Percentiles rank a stretch among this genome's conserved stretches.
These are phyloP conservation scores for Neospora caninum DNA, from an alignment of 169 alveolate genomes.

Conservation along the genomic window DNA sequence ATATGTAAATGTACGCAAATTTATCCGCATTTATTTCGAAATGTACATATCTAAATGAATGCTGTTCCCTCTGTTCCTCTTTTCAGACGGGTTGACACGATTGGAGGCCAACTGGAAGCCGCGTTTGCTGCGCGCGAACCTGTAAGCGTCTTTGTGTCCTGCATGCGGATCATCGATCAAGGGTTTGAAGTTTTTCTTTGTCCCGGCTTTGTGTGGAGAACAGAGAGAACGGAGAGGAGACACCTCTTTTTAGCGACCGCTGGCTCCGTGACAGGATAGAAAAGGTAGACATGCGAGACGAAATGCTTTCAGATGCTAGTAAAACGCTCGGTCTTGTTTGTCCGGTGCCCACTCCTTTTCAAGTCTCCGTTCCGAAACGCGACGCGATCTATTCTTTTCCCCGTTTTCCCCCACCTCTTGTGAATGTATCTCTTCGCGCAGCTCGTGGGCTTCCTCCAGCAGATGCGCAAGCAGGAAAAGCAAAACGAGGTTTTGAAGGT, in stretches of 20 bases:
- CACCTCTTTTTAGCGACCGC: not conserved
- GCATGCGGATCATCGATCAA: not conserved
- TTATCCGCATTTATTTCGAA: too few species aligned
- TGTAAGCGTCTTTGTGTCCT: not conserved
- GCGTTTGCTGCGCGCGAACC: conserved; percentile 22
- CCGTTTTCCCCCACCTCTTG: not conserved
- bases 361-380: not conserved
- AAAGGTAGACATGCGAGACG: not conserved
- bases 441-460: not conserved
- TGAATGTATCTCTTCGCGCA: not conserved
- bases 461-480: conserved; percentile 15
- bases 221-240: not conserved
- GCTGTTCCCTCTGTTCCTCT: not conserved
- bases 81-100: not conserved
- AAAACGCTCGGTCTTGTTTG: not conserved
- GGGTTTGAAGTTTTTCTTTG: too few species aligned
- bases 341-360: not conserved
- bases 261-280: not conserved
- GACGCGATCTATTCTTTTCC: not conserved
- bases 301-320: not conserved
- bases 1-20: too few species aligned
- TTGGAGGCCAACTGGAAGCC: not conserved
- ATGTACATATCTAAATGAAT: not conserved
- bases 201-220: not conserved
- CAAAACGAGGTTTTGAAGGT: not conserved